Conservation (phyloP, 73 alveolate genomes). For the Paramecium primaurelia region DNA sequence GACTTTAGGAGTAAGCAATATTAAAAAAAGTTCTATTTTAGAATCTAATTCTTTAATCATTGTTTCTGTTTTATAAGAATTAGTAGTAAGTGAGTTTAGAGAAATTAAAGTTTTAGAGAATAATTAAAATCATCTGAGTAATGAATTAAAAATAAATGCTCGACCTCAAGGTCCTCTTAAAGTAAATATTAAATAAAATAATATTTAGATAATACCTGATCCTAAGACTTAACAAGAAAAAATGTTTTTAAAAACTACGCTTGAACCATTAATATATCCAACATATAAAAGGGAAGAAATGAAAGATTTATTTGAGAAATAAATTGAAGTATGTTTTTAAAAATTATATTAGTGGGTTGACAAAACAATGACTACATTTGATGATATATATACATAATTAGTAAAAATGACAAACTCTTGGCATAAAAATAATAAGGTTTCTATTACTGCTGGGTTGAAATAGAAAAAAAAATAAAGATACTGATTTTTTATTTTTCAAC, state of each 20-base stretch:
- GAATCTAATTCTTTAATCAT: not conserved
- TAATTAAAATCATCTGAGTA: not conserved
- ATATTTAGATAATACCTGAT: not conserved
- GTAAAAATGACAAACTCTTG: not conserved
- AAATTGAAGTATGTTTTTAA: not conserved
- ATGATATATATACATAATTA: not conserved
- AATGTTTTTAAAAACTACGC: not conserved
- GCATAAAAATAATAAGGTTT: not conserved
- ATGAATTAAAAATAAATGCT: not conserved
- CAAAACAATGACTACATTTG: not conserved
- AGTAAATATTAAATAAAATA: not conserved
- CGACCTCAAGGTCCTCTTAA: constrained; percentile 13
- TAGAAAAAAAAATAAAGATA: not conserved
- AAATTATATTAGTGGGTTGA: not conserved
- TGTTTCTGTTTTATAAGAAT: not conserved
- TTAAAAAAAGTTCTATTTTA: not conserved
- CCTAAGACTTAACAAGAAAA: not conserved
- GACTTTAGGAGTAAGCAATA: not conserved
- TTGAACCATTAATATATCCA: not conserved
- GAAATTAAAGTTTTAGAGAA: not conserved
- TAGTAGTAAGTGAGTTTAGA: constrained; percentile 18
- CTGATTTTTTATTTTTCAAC: not conserved
- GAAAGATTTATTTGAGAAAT: not conserved
- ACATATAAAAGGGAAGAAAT: not conserved
- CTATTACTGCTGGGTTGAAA: not conserved